phyloP scores from a whole-genome alignment of 352 stramenopile species.

The Phytophthora constricta region DNA sequence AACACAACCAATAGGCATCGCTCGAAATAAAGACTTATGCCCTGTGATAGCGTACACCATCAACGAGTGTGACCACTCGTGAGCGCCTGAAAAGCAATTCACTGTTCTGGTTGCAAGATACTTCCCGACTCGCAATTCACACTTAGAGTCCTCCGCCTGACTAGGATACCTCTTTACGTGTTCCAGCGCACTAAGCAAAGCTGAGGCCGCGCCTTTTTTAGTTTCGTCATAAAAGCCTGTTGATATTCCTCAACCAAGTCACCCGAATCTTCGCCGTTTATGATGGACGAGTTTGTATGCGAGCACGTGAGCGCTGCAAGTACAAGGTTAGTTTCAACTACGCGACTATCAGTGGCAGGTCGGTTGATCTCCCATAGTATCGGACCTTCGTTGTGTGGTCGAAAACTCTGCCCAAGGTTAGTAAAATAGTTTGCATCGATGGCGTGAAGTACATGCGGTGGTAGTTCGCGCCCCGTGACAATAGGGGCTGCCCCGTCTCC shows the following conservation, averaged over 20 bases:
- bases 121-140: neutral
- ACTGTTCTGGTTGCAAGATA: conserved; percentile 3
- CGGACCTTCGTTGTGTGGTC: neutral
- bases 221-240: conserved; percentile 8
- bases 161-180: neutral
- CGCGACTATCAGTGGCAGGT: neutral
- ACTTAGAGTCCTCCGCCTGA: neutral
- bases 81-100: conserved; percentile 4
- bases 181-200: neutral
- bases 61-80: conserved; percentile 9
- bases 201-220: neutral
- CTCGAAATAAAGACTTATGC: neutral
- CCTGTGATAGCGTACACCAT: conserved; percentile 18
- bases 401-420: neutral
- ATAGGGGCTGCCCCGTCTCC: neutral
- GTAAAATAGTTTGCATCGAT: neutral
- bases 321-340: conserved; percentile 15
- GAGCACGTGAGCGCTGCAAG: neutral
- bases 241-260: conserved; percentile 14
- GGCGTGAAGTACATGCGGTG: neutral
- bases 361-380: neutral
- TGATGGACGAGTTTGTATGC: conserved; percentile 12
- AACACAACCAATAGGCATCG: conserved; percentile 3
- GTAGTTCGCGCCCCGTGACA: neutral
- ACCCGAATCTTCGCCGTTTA: conserved; percentile 8